Percentiles rank a stretch among this genome's conserved stretches.
These are phyloP conservation scores for Microbotryum saponariae DNA, from an alignment of 1,284 basidiomycete species.

Conservation along the genomic window DNA sequence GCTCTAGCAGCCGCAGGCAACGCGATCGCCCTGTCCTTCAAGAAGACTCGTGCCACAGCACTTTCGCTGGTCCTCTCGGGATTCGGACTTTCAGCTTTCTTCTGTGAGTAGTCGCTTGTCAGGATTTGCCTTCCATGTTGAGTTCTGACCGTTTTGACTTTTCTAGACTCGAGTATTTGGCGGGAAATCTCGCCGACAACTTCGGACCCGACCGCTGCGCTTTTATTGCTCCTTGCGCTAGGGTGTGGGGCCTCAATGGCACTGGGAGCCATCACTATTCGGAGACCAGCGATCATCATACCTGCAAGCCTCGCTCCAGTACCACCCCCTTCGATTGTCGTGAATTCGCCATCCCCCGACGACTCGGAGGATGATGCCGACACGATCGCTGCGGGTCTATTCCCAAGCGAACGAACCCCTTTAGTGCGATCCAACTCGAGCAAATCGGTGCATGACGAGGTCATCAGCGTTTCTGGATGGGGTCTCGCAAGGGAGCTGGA, in stretches of 20 bases:
- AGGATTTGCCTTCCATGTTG: neutral
- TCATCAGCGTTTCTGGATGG: constrained; percentile 10
- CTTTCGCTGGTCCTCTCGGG: constrained; percentile 40
- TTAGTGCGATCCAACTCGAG: neutral
- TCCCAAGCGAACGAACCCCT: neutral
- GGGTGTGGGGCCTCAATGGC: constrained; percentile 38
- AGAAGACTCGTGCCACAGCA: constrained; percentile 37
- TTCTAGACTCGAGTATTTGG: constrained; percentile 35
- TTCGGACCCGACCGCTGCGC: constrained; percentile 38
- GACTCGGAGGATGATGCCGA: neutral
- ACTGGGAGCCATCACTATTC: constrained; percentile 30
- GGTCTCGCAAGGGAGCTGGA: constrained; percentile 15
- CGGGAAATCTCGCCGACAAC: neutral
- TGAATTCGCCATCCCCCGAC: neutral
- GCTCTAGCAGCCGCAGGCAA: constrained; percentile 17
- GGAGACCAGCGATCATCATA: too few species aligned
- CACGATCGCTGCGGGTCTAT: neutral
- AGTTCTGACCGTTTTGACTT: neutral
- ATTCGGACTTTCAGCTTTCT: constrained; percentile 42
- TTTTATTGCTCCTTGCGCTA: constrained; percentile 39
- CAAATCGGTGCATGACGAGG: too few species aligned
- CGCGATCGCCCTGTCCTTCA: constrained; percentile 24
- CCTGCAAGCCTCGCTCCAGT: constrained; percentile 28
- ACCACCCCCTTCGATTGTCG: neutral
- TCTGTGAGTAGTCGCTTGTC: constrained; percentile 26